Base-by-base conservation (phyloP, 1,284 basidiomycete genomes). In the Rhodotorula sp. region DNA sequence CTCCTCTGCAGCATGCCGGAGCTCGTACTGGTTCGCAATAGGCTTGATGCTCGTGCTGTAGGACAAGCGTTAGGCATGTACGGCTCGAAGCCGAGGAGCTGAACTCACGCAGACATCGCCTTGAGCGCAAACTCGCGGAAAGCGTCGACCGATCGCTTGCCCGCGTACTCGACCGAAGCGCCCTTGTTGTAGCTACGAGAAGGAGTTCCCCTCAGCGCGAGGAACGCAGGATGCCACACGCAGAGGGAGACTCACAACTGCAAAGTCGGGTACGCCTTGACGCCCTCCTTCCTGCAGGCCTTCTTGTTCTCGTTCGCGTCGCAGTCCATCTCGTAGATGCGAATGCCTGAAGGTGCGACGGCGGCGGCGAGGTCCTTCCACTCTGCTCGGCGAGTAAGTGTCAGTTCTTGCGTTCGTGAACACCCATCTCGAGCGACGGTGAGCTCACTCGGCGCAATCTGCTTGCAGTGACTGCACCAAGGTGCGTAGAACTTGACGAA, bases 401-500 rank as follows among this genome's bases (percentile, higher is more conserved):
- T 29, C 32, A 57, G 53, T 29, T 48, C 47, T 4, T 54, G 24
- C 32, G 36, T 29, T 15, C 24, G 58, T n/a, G 13, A 8, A 39
- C 36, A 39, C 36, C 7, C 13, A 13, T 39, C 13, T 39, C 36
- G 36, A 7, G 13, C 36, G 7, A 11, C 15, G 46, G 27, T 9
- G 13, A 76, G n/a, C 82, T 68, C 60, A 84, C 82, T 83, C 0
- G 92, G 92, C 2, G 66, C 56, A 3, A 76, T 51, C 47, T 44
- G 44, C 48, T 73, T 72, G 69, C 77, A 83, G 82, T 95, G 93
- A 2, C 90, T 89, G 79, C 92, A 94, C 92, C 92, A 94, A 0
- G 93, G 93, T 0, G 92, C 92, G 78, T 86, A 95, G 82, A 90
- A 96, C 79, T 96, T 94, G 81, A 94, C 84, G 76, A 95, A 91